Percentiles rank a stretch among this genome's conserved stretches.
Evolutionary conservation across 495 filamentous ascomycete genomes (phyloP).

Genomic region (Antarctomyces pellizariae): DNA sequence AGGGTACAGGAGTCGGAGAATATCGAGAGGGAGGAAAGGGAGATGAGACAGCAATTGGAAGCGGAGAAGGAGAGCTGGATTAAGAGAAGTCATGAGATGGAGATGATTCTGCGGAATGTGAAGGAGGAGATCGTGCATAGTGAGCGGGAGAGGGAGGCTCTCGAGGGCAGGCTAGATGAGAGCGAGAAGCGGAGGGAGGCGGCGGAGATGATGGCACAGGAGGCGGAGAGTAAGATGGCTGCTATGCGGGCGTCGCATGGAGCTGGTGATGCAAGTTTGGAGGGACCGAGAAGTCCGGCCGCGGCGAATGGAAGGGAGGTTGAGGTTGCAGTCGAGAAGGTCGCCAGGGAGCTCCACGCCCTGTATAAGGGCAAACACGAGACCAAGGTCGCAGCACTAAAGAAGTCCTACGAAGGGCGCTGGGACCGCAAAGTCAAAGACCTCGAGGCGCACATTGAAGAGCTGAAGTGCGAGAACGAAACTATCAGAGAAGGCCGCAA

Average conservation of each 20-base stretch:
- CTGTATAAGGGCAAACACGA: slow-evolving; percentile 97
- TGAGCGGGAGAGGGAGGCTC: slow-evolving; percentile 52
- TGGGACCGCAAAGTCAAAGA: slow-evolving; percentile 69
- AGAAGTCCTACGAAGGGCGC: slow-evolving; percentile 79
- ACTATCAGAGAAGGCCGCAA: slow-evolving; percentile 41
- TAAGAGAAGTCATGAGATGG: slow-evolving; percentile 63
- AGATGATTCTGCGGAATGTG: slow-evolving; percentile 49
- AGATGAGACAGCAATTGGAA: slow-evolving; percentile 39
- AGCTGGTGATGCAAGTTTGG: neutral
- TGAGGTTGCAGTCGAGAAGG: slow-evolving; percentile 77
- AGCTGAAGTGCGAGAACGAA: slow-evolving; percentile 47
- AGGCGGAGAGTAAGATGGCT: slow-evolving; percentile 50
- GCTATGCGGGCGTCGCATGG: slow-evolving; percentile 26
- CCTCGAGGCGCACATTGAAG: slow-evolving; percentile 43
- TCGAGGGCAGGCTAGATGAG: slow-evolving; percentile 47
- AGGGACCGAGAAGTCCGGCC: slow-evolving; percentile 11
- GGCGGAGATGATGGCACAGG: slow-evolving; percentile 36
- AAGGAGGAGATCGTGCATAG: slow-evolving; percentile 57
- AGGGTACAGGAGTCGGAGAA: slow-evolving; percentile 75
- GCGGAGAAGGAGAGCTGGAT: slow-evolving; percentile 71
- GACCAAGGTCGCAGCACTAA: slow-evolving; percentile 76
- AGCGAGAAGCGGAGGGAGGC: slow-evolving; percentile 44
- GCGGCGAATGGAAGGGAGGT: slow-evolving; percentile 24
- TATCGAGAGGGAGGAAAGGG: slow-evolving; percentile 48
- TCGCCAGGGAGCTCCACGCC: slow-evolving; percentile 68